Percentiles rank a stretch among this genome's conserved stretches.
These are phyloP conservation scores for Malassezia yamatoensis DNA, from an alignment of 1,284 basidiomycete genomes.

Conservation along the genomic window DNA sequence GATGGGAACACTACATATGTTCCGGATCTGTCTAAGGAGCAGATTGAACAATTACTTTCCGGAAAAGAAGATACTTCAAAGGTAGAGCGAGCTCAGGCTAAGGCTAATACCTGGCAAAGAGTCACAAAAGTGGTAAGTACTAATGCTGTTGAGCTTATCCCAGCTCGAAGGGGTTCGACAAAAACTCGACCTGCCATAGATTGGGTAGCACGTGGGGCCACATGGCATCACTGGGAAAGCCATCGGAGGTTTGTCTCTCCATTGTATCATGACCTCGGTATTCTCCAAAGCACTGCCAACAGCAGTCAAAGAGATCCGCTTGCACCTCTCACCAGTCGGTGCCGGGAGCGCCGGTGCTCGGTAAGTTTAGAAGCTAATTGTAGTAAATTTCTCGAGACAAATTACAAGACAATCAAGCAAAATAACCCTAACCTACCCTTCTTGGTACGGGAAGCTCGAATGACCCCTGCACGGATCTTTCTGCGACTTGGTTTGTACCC, in stretches of 20 bases:
- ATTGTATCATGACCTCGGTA: conserved; percentile 10
- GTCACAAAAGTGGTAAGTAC: conserved; percentile 38
- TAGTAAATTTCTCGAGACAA: conserved; percentile 41
- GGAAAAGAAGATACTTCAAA: conserved; percentile 3
- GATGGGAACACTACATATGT: conserved; percentile 34
- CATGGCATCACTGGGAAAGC: not conserved
- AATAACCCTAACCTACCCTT: conserved; percentile 44
- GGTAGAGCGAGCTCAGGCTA: conserved; percentile 26
- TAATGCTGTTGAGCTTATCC: not conserved
- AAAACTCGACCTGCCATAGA: not conserved
- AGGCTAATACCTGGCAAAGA: conserved; percentile 36
- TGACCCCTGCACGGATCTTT: conserved; percentile 41
- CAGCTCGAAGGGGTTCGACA: conserved; percentile 17
- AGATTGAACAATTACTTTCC: conserved; percentile 24
- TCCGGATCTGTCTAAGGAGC: conserved; percentile 25
- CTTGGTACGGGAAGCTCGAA: conserved; percentile 42
- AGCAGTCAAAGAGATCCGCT: conserved; percentile 43
- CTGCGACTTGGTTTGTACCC: conserved; percentile 43
- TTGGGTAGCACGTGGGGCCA: conserved; percentile 2
- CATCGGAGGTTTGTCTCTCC: not conserved
- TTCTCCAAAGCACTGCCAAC: conserved; percentile 36
- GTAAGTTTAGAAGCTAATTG: conserved; percentile 24
- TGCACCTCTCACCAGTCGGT: conserved; percentile 45
- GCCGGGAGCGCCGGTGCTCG: conserved; percentile 38
- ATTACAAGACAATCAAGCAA: conserved; percentile 43